Evolutionary conservation across 371 early-diverging fungal species (phyloP).

Genomic region (Lichtheimia ramosa): DNA sequence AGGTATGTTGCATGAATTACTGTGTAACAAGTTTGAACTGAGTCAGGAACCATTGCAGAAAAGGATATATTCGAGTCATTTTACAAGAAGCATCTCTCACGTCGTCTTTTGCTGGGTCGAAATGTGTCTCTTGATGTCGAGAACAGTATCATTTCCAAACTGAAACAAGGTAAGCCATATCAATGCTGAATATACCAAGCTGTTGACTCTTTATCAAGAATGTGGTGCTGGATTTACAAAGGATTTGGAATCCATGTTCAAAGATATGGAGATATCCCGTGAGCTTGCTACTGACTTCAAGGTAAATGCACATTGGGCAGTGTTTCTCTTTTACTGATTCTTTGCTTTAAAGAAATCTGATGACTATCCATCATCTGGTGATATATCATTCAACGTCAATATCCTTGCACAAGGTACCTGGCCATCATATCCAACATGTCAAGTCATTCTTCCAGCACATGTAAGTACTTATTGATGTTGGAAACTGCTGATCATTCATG

Average conservation of each 20-base stretch:
- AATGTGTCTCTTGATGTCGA: constrained; percentile 83
- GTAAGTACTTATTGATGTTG: constrained; percentile 35
- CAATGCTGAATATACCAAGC: neutral
- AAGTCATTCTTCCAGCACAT: constrained; percentile 66
- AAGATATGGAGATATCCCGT: constrained; percentile 79
- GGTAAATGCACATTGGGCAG: constrained; percentile 30
- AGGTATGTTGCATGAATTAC: constrained; percentile 28
- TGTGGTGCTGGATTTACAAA: constrained; percentile 90
- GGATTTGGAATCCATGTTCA: constrained; percentile 92
- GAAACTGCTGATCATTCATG: neutral
- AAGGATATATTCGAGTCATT: constrained; percentile 97
- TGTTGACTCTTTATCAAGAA: constrained; percentile 47
- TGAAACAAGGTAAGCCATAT: constrained; percentile 64
- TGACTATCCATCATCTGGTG: constrained; percentile 43
- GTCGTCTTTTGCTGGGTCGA: constrained; percentile 77
- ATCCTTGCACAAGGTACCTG: constrained; percentile 87
- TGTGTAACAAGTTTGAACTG: neutral
- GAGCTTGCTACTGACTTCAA: constrained; percentile 66
- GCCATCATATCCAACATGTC: constrained; percentile 82
- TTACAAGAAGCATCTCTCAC: constrained; percentile 89
- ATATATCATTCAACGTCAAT: constrained; percentile 73
- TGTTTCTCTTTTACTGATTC: neutral
- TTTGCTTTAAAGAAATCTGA: constrained; percentile 6
- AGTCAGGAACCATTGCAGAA: constrained; percentile 23
- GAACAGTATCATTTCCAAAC: constrained; percentile 76